Base-by-base conservation (phyloP, 2,329 filamentous ascomycete genomes). In the Grosmannia penicillata region DNA sequence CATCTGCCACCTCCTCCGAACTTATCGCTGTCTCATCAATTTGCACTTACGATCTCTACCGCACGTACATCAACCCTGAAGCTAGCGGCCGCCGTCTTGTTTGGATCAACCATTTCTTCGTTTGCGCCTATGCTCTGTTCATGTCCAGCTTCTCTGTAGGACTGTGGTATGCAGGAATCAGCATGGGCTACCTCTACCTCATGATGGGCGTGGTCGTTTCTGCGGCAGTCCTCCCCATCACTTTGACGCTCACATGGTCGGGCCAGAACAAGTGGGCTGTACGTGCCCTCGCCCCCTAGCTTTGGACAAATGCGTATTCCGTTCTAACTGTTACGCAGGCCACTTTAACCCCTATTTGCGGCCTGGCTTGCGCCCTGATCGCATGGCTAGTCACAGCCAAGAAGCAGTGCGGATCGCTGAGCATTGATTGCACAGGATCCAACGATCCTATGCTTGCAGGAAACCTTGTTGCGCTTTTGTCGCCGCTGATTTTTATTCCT, bases 151-250 rank as follows among this genome's bases (percentile, higher is more conserved):
- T 93, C 57, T 78, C 78, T 1, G 82, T 83, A 0, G 84, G 82
- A 0, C 70, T 91, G 0, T 74, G 64, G 54, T 80, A 82, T 45
- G 76, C 73, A 2, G 78, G 80, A 17, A 81, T 94, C 43, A 79
- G 74, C 10, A 91, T 94, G 82, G 86, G 85, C 10, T 93, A 87
- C 51, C 66, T 50, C 10, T 49, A 49, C 36, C 63, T 93, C 2
- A 72, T 93, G 53, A 94, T 94, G 86, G 87, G 86, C 8, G 82
- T 86, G 36, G 83, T 94, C 50, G 91, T 94, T 52, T 85, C 79
- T 0, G 75, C 82, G 0, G 86, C 84, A 4, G 85, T 93, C 4
- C 68, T 94, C 11, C 86, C 87, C 0, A 82, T 84, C 0, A 79
- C 83, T 0, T 62, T 93, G 45, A 82, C 84, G 0, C 68, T 94